phyloP scores from a whole-genome alignment of 2,329 filamentous ascomycete genomes.

The Acrocalymma vagum region DNA sequence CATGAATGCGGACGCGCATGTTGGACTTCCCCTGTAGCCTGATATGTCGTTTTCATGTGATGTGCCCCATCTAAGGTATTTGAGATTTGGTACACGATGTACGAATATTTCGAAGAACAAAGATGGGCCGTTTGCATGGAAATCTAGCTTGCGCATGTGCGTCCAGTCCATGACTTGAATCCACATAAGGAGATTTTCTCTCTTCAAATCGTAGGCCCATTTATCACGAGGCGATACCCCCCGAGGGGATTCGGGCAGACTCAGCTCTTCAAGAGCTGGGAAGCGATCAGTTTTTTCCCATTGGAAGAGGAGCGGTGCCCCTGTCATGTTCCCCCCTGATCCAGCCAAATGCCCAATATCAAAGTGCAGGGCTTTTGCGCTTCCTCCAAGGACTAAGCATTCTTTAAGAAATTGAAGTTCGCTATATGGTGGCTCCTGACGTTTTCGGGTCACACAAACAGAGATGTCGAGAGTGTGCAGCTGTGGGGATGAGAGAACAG shows the following conservation, averaged over 20 bases:
- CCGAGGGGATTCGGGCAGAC: background rate
- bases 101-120: background rate
- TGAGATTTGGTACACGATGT: conserved; percentile 1
- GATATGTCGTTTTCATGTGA: background rate
- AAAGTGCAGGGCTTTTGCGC: conserved; percentile 1
- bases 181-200: conserved; percentile 3
- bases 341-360: background rate
- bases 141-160: conserved; percentile 1
- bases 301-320: too few relatives aligned
- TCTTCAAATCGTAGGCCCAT: background rate
- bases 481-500: background rate
- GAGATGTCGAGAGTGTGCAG: conserved; percentile 2
- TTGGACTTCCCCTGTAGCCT: background rate
- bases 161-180: conserved; percentile 1
- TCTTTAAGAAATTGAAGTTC: conserved; percentile 2
- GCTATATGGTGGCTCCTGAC: background rate
- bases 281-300: too few relatives aligned
- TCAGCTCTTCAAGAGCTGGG: too few relatives aligned
- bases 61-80: too few relatives aligned
- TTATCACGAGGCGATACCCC: background rate
- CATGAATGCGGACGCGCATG: conserved; percentile 2
- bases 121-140: background rate
- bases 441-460: background rate
- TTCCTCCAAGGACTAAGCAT: conserved; percentile 1
- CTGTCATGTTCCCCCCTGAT: too few relatives aligned